phyloP scores from a whole-genome alignment of 2,329 filamentous ascomycete genomes.

The Daldinia sp. region DNA sequence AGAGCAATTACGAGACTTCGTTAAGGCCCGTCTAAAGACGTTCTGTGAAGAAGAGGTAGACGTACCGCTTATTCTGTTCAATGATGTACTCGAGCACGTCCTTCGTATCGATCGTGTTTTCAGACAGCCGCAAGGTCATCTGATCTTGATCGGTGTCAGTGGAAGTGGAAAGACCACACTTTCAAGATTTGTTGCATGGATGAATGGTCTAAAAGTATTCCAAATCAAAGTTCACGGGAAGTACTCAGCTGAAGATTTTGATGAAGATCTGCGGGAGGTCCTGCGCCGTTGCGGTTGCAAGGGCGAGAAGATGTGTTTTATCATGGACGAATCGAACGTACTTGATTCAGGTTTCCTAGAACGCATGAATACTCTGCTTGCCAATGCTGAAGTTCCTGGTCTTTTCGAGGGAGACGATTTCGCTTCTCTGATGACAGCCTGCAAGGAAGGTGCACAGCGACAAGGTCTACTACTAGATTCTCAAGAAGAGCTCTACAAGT shows the following conservation, averaged over 20 bases:
- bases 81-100: conserved; percentile 97
- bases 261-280: conserved; percentile 94
- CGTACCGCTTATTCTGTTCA: conserved; percentile 98
- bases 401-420: conserved; percentile 99
- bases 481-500: conserved; percentile 99
- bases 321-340: conserved; percentile 99
- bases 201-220: conserved; percentile 99
- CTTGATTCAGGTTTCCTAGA: conserved; percentile 98
- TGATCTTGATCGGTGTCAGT: conserved; percentile 98
- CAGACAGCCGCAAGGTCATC: conserved; percentile 95
- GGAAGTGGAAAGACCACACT: conserved; percentile 98
- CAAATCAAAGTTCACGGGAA: conserved; percentile 99
- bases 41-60: conserved; percentile 99
- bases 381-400: conserved; percentile 98
- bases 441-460: conserved; percentile 96
- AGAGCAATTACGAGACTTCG: conserved; percentile 93
- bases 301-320: conserved; percentile 99
- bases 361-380: conserved; percentile 98
- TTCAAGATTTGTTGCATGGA: conserved; percentile 98
- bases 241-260: conserved; percentile 98
- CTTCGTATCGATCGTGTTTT: conserved; percentile 98
- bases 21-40: conserved; percentile 94
- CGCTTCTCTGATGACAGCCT: conserved; percentile 97
- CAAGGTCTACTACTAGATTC: conserved; percentile 96
- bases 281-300: conserved; percentile 94